These are phyloP conservation scores for Tetracentron sinense DNA, from an alignment of 164 flowering plant species.

Conservation along the genomic window DNA sequence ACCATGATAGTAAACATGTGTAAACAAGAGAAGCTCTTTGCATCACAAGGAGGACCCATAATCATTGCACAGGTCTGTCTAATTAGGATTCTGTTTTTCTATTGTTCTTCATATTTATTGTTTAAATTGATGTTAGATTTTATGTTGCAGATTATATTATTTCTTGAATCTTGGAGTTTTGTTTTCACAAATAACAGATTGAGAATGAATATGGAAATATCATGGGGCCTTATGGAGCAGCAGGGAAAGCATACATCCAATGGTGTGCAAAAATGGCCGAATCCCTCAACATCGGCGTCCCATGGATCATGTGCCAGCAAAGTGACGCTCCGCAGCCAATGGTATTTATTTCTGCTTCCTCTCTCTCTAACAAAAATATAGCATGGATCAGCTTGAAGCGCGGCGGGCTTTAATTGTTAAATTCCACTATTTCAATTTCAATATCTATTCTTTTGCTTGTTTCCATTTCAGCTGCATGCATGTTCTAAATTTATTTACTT, in stretches of 20 bases:
- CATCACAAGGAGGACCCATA: conserved; percentile 58
- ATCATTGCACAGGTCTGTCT: conserved; percentile 41
- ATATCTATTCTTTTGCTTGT: not conserved
- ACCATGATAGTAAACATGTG: conserved; percentile 44
- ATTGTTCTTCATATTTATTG: not conserved
- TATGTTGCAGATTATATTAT: too few relatives aligned
- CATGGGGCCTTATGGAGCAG: conserved; percentile 38
- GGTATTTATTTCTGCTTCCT: conserved; percentile 18
- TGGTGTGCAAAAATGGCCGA: conserved; percentile 61
- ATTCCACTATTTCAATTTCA: not conserved
- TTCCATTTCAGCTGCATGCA: too few relatives aligned
- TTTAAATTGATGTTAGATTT: too few relatives aligned
- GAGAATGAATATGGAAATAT: conserved; percentile 66
- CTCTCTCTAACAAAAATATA: not conserved
- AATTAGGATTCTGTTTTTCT: too few relatives aligned
- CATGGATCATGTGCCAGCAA: conserved; percentile 74
- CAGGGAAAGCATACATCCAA: conserved; percentile 46
- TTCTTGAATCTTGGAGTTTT: not conserved
- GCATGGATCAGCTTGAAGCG: not conserved
- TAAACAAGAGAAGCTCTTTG: conserved; percentile 46
- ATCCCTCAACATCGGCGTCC: conserved; percentile 46
- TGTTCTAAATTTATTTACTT: too few relatives aligned
- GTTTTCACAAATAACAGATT: conserved; percentile 24
- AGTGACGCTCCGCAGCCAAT: conserved; percentile 52
- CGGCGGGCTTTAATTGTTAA: too few relatives aligned